Evolutionary conservation across 352 stramenopile genomes (phyloP), one percentile per base, ranked within the genome.

Genomic region (Plasmopara viticola): DNA sequence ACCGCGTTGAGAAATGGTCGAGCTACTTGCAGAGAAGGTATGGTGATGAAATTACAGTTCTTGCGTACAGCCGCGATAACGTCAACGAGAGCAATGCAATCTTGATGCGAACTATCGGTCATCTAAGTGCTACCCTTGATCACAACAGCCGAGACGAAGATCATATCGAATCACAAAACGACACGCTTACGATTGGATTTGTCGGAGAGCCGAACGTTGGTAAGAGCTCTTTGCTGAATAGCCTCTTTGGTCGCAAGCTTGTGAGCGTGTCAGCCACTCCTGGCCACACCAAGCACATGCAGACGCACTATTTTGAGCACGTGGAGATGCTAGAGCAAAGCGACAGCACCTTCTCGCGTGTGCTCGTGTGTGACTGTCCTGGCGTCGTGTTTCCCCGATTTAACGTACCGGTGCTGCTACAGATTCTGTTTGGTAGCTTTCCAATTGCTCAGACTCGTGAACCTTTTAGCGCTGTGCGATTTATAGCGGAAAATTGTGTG

Each of bases 171-270:
- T 92, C 93, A 68, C 90, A 96, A 59, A 90, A 79, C 6, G 85
- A 85, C 29, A 68, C 98, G 38, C 90, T 96, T 20, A 95, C 98
- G 5, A 92, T 97, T 14, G 81, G 81, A 9, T 88, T 99, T 38
- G 90, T 99, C 38, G 97, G 97, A n/a, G 98, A 99, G 68, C 96
- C 97, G 5, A 99, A 99, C 52, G 82, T 92, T 29, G 82, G 82
- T 45, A 98, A 99, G 68, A 95, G 73, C 54, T 97, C 87, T 20
- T 62, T 98, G 18, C 96, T 99, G 65, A 98, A 97, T 58, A 80
- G 62, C 35, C 64, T 94, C 30, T 87, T 90, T 39, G 74, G 63
- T 6, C 72, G 75, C 50, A 94, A 90, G 50, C 71, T 91, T 31
- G 80, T 90, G 35, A 88, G 78, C 43, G 81, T 90, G 8, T 90